A percentile compares a stretch with the other conserved stretches of the same genome.
phyloP scores from a whole-genome alignment of 371 early-diverging fungal genomes.

The Mortierella polycephala region DNA sequence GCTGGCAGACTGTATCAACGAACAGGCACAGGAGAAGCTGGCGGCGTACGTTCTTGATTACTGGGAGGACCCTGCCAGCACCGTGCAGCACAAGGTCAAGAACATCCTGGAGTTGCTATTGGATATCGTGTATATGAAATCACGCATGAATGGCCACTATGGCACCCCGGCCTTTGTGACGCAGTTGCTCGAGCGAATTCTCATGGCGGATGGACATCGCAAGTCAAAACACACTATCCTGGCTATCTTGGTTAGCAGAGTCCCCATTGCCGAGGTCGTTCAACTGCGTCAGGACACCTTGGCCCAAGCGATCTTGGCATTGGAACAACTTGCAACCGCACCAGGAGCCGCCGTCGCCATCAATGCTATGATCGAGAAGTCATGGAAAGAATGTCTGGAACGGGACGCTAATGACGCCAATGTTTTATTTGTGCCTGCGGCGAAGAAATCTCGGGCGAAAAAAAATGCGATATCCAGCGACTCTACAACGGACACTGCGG shows the following conservation, averaged over 20 bases:
- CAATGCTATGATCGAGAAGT: slow-evolving; percentile 44
- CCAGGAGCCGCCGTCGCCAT: slow-evolving; percentile 70
- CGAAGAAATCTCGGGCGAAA: slow-evolving; percentile 7
- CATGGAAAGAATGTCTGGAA: slow-evolving; percentile 55
- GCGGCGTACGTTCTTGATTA: slow-evolving; percentile 78
- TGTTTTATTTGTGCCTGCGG: background rate
- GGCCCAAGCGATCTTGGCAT: slow-evolving; percentile 64
- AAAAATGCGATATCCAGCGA: background rate
- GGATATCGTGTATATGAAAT: slow-evolving; percentile 61
- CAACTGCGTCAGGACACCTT: slow-evolving; percentile 66
- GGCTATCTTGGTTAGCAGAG: slow-evolving; percentile 69
- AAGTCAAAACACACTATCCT: slow-evolving; percentile 81
- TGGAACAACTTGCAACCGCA: slow-evolving; percentile 74
- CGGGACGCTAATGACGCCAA: slow-evolving; percentile 39
- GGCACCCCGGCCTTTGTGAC: slow-evolving; percentile 55
- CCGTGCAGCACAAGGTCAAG: slow-evolving; percentile 77
- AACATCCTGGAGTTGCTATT: slow-evolving; percentile 72
- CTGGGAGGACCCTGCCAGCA: slow-evolving; percentile 88
- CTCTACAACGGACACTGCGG: slow-evolving; percentile 12
- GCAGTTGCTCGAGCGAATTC: slow-evolving; percentile 58
- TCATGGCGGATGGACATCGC: slow-evolving; percentile 69
- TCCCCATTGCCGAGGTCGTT: slow-evolving; percentile 65
- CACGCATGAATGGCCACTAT: slow-evolving; percentile 41
- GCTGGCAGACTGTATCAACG: slow-evolving; percentile 47
- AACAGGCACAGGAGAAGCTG: slow-evolving; percentile 61